These are phyloP conservation scores for Pichia inconspicua DNA, from an alignment of 1,139 yeast genomes.

Conservation along the genomic window DNA sequence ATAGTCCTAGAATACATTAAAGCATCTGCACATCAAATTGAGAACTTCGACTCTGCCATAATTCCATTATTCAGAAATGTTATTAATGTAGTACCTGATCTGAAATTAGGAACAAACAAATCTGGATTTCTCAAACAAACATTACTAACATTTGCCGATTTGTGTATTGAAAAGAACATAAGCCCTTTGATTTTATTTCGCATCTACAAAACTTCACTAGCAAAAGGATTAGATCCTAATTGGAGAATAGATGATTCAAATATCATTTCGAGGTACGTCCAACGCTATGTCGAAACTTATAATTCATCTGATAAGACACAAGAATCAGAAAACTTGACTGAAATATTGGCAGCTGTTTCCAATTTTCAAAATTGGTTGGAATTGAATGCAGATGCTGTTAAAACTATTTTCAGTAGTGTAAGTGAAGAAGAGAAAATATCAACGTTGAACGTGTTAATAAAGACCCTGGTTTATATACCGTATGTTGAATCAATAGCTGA, in stretches of 20 bases:
- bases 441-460: slow-evolving; percentile 1
- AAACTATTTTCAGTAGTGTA: not conserved
- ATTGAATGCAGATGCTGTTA: not conserved
- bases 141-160: slow-evolving; percentile 4
- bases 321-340: not conserved
- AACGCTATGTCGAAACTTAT: not conserved
- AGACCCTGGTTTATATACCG: slow-evolving; percentile 1
- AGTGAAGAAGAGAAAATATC: slow-evolving; percentile 1
- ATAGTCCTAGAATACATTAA: not conserved
- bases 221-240: not conserved
- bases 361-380: slow-evolving; percentile 7
- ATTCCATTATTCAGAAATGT: slow-evolving; percentile 2
- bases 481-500: slow-evolving; percentile 2
- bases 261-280: not conserved
- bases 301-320: not conserved
- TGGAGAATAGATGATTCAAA: slow-evolving; percentile 1
- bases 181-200: slow-evolving; percentile 1
- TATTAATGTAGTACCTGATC: not conserved
- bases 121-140: not conserved
- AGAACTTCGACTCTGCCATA: not conserved
- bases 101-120: not conserved
- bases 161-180: not conserved
- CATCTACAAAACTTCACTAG: slow-evolving; percentile 6
- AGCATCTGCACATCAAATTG: not conserved
- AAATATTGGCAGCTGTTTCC: not conserved